phyloP scores from a whole-genome alignment of 2,329 filamentous ascomycete genomes.

The Colletotrichum endophyticum region DNA sequence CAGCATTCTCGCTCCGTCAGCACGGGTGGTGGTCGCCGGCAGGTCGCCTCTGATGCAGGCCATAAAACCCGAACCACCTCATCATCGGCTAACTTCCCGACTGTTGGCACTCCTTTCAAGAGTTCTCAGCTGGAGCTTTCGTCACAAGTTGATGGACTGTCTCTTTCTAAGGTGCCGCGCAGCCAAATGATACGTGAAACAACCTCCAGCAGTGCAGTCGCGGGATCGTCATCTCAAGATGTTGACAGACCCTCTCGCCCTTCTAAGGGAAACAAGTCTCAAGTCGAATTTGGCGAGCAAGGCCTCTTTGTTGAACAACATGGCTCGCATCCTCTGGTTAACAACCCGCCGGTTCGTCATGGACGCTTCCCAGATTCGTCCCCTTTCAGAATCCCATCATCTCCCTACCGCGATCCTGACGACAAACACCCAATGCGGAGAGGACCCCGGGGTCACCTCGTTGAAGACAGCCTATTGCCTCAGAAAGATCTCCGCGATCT shows the following conservation, averaged over 20 bases:
- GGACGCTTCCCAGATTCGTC: not conserved
- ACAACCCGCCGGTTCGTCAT: not conserved
- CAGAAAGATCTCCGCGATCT: not conserved
- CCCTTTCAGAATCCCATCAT: not conserved
- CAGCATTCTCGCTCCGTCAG: not conserved
- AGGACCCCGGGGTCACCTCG: not conserved
- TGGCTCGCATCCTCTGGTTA: not conserved
- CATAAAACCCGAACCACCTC: not conserved
- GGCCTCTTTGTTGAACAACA: not conserved
- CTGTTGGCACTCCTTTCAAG: not conserved
- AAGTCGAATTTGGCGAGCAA: not conserved
- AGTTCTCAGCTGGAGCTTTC: not conserved
- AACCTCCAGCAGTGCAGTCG: not conserved
- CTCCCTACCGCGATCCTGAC: not conserved
- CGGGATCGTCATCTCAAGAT: not conserved
- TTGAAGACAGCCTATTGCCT: not conserved
- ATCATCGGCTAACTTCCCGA: not conserved
- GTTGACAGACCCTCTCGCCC: not conserved
- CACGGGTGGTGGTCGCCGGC: not conserved
- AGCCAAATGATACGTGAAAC: not conserved
- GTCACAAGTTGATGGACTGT: not conserved
- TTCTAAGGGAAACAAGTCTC: not conserved
- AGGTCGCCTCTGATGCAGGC: not conserved
- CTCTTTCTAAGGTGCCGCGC: not conserved
- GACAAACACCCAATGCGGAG: not conserved